These are phyloP conservation scores for Lachnellula cervina DNA, from an alignment of 2,329 filamentous ascomycete genomes.

Conservation along the genomic window DNA sequence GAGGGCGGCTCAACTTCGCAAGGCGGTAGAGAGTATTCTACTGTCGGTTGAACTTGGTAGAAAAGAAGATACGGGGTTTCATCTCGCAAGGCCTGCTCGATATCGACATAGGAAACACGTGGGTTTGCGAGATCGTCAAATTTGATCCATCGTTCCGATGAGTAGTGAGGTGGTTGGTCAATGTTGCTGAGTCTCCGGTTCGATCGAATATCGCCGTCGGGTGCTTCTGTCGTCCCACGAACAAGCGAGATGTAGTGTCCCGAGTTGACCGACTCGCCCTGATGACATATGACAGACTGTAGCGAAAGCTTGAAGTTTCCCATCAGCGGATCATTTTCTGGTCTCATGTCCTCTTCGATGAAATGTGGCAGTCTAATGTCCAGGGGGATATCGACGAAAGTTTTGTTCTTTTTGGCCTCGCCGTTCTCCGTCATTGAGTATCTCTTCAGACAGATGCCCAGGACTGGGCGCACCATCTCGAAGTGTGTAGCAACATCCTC, in stretches of 20 bases:
- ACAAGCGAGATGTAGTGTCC: slow-evolving; percentile 90
- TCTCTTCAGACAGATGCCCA: slow-evolving; percentile 89
- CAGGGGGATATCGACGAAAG: slow-evolving; percentile 85
- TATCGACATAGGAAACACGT: slow-evolving; percentile 74
- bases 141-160: slow-evolving; percentile 76
- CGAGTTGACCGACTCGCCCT: slow-evolving; percentile 76
- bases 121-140: slow-evolving; percentile 78
- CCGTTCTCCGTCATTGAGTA: slow-evolving; percentile 73
- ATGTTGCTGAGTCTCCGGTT: slow-evolving; percentile 38
- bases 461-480: slow-evolving; percentile 71
- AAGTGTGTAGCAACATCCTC: slow-evolving; percentile 87
- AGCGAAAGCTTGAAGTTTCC: slow-evolving; percentile 91
- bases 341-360: slow-evolving; percentile 69
- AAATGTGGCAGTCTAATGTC: slow-evolving; percentile 83
- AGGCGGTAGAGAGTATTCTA: slow-evolving; percentile 42
- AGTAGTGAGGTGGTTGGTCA: slow-evolving; percentile 57
- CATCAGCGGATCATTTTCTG: slow-evolving; percentile 59
- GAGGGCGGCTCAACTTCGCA: slow-evolving; percentile 50
- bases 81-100: slow-evolving; percentile 68
- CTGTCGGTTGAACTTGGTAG: slow-evolving; percentile 87
- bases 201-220: slow-evolving; percentile 55
- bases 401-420: slow-evolving; percentile 66
- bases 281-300: slow-evolving; percentile 89
- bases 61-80: slow-evolving; percentile 94
- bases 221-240: slow-evolving; percentile 60